Evolutionary conservation across 257 asterid species (phyloP), one percentile per base, ranked within the genome.

Genomic region (Craterostigma plantagineum): DNA sequence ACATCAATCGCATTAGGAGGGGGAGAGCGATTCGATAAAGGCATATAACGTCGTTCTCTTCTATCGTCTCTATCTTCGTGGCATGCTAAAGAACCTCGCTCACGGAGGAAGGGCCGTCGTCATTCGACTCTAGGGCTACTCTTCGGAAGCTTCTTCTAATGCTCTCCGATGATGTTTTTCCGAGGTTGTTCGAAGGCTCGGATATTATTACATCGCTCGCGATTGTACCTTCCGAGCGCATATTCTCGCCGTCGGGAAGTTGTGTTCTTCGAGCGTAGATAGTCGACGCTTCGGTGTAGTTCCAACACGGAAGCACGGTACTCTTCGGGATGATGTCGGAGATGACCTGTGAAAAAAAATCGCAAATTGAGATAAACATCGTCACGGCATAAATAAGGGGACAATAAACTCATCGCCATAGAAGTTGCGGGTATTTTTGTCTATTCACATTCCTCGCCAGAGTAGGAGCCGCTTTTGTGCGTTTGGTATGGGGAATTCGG

Each of bases 181-280:
- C 74, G 35, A 73, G 70, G 60, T 56, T 63, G 63, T 40, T 46
- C 42, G 65, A 55, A 18, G 92, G 82, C 39, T 66, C 30, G 30
- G 30, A 59, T 0, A 81, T 61, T 34, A 62, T 64, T 40, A 58
- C 81, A 14, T 61, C 67, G 30, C 30, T 23, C 6, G 30, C 30
- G 30, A 23, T 23, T 6, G 30, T 23, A 16, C 66, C 76, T 44
- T 77, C 86, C 41, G 66, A 54, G 40, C 71, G 73, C 77, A 68
- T 58, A 51, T 71, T 83, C 83, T 79, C 95, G 11, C 73, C 86
- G 67, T 79, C 91, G 27, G 72, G 91, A 34, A n/a, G n/a, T n/a
- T 63, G 60, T 38, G 71, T 70, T 62, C 63, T 63, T 54, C 67
- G 72, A 39, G 93, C 82, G 51, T 79, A 83, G n/a, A 68, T 49